Percentiles rank a stretch among this genome's conserved stretches.
phyloP scores from a whole-genome alignment of 768 basidiomycete genomes.

The Mrakia gelida region DNA sequence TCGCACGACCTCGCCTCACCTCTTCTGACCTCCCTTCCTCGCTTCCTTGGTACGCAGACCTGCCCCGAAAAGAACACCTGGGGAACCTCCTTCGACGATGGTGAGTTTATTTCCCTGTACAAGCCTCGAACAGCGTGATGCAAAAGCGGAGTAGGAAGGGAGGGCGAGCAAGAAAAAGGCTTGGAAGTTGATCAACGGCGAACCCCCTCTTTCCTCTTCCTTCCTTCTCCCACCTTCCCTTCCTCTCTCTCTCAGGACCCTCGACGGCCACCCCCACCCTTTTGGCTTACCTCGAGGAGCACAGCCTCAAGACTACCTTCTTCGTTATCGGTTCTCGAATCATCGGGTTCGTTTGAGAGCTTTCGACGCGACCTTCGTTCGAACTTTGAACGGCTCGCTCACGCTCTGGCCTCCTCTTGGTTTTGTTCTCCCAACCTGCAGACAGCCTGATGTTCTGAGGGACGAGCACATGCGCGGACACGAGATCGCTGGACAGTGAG shows the following conservation, averaged over 20 bases:
- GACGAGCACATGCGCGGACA: conserved; percentile 71
- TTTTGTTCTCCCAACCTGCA: neutral
- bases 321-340: conserved; percentile 51
- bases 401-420: neutral
- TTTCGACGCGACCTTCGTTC: neutral
- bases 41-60: conserved; percentile 37
- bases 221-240: neutral
- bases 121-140: no score
- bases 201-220: neutral
- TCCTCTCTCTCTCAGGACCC: conserved; percentile 47
- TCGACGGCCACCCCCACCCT: conserved; percentile 70
- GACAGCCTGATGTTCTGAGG: conserved; percentile 63
- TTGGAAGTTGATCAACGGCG: conserved; percentile 52
- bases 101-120: conserved; percentile 38
- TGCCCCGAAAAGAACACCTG: conserved; percentile 64
- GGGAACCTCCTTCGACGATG: conserved; percentile 50
- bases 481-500: conserved; percentile 56
- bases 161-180: conserved; percentile 48
- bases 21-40: conserved; percentile 27
- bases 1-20: neutral
- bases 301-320: conserved; percentile 73
- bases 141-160: no score
- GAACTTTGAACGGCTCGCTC: conserved; percentile 48
- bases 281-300: conserved; percentile 56
- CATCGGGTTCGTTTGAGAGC: conserved; percentile 54